Evolutionary conservation across 2,329 filamentous ascomycete genomes (phyloP).

Genomic region (Albifimbria verrucaria): DNA sequence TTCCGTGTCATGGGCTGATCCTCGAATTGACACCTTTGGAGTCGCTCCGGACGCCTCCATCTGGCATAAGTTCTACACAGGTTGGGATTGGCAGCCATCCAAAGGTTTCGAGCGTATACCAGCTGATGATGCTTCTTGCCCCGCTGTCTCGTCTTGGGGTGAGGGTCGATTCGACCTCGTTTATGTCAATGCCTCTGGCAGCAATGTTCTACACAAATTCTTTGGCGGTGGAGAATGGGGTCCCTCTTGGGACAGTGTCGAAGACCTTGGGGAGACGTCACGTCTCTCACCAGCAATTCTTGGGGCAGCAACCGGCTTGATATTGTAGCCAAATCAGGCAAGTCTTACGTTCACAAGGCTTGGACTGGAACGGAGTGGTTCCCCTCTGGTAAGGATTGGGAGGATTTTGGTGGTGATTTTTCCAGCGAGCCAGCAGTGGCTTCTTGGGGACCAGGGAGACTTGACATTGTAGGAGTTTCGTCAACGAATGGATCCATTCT

Average conservation of each 20-base stretch:
- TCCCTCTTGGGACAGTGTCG: constrained; percentile 3
- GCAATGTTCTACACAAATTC: constrained; percentile 5
- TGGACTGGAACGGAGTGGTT: constrained; percentile 2
- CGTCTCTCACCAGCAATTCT: neutral
- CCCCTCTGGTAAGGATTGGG: neutral
- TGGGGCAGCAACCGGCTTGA: neutral
- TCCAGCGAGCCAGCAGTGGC: neutral
- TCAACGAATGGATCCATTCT: neutral
- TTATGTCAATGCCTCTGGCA: constrained; percentile 3
- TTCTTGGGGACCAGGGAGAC: neutral
- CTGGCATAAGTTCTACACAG: constrained; percentile 6
- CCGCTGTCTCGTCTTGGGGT: neutral
- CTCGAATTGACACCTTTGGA: neutral
- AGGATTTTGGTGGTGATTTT: constrained; percentile 2
- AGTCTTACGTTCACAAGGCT: constrained; percentile 1
- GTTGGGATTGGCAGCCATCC: constrained; percentile 4
- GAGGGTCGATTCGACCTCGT: constrained; percentile 1
- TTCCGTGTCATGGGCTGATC: neutral
- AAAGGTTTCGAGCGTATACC: constrained; percentile 1
- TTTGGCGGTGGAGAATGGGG: constrained; percentile 1
- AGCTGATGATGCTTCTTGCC: neutral
- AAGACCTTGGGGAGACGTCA: constrained; percentile 4
- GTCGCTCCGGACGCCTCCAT: neutral
- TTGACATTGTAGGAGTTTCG: neutral
- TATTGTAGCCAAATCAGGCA: neutral